Evolutionary conservation across 305 asterid species (phyloP), one percentile per base, ranked within the genome.

Genomic region (Fraxinus albicans): DNA sequence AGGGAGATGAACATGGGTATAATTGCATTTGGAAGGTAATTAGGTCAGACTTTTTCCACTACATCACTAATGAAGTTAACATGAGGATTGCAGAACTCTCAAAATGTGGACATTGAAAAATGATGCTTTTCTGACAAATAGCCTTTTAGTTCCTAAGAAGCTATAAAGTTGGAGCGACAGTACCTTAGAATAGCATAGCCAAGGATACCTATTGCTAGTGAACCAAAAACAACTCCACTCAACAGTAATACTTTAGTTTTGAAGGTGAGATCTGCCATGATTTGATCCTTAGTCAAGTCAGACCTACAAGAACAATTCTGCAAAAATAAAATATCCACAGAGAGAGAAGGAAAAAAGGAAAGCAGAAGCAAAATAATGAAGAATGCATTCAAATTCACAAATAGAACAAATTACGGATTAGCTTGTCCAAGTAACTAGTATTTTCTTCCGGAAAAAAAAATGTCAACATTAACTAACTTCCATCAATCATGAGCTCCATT

Each of bases 141-240:
- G 63, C 34, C 60, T 38, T 23, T 76, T 79, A 80, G 77, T 76
- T 65, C 19, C 35, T 38, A 81, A 82, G 3, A 73, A 9, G 67
- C 73, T 8, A 7, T 27, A 67, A 50, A 76, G 78, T 60, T 21
- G 77, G 75, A 58, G 77, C 17, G 40, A 58, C 21, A 17, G 63
- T 91, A 96, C 99, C 98, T 96, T 77, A 88, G 90, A 82, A 88
- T 85, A 84, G 98, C 93, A 85, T 90, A 94, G 83, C 95, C 88
- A 82, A 94, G 92, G 86, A 94, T 67, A 44, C 96, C 95, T 40
- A 93, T 8, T 35, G 98, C 98, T 9, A 94, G 19, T 36, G 97
- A 86, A 83, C 99, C 96, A 69, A 94, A 82, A 63, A 92, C 86
- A 42, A 91, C 81, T 35, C 98, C 99, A 58, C 96, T 87, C 93